Evolutionary conservation across 176 grass and related monocot species (phyloP).

Genomic region (Oryza officinalis): DNA sequence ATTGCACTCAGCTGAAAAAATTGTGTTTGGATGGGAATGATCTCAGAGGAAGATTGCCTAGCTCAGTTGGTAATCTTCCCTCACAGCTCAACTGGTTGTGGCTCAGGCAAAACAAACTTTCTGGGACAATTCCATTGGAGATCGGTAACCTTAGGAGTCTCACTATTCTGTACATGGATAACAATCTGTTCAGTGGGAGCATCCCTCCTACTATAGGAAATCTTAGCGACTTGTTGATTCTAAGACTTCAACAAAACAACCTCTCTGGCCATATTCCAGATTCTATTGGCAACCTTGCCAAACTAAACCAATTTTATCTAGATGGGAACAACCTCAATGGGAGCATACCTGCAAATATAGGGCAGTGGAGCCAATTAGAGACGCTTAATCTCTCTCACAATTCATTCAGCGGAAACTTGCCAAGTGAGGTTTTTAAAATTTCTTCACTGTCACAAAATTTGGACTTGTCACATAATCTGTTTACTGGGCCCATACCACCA

Average conservation of each 20-base stretch:
- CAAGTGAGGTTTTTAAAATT: slow-evolving; percentile 29
- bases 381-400: slow-evolving; percentile 40
- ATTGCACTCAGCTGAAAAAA: slow-evolving; percentile 24
- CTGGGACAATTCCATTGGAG: slow-evolving; percentile 38
- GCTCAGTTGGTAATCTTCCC: slow-evolving; percentile 39
- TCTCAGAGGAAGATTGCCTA: slow-evolving; percentile 47
- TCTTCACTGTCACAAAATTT: slow-evolving; percentile 24
- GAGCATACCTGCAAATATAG: background rate
- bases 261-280: slow-evolving; percentile 18
- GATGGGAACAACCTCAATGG: slow-evolving; percentile 46
- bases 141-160: slow-evolving; percentile 49
- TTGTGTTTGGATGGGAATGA: slow-evolving; percentile 36
- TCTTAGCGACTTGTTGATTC: slow-evolving; percentile 3
- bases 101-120: slow-evolving; percentile 46
- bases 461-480: slow-evolving; percentile 43
- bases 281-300: slow-evolving; percentile 23
- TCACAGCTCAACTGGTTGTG: slow-evolving; percentile 17
- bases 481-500: background rate
- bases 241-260: slow-evolving; percentile 23
- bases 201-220: slow-evolving; percentile 31
- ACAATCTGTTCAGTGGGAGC: slow-evolving; percentile 17
- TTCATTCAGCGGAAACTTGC: slow-evolving; percentile 25
- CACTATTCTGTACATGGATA: slow-evolving; percentile 27
- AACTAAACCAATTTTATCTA: background rate
- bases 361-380: slow-evolving; percentile 34